Evolutionary conservation across 306 rosid species (phyloP).

Genomic region (Heteromeles arbutifolia): DNA sequence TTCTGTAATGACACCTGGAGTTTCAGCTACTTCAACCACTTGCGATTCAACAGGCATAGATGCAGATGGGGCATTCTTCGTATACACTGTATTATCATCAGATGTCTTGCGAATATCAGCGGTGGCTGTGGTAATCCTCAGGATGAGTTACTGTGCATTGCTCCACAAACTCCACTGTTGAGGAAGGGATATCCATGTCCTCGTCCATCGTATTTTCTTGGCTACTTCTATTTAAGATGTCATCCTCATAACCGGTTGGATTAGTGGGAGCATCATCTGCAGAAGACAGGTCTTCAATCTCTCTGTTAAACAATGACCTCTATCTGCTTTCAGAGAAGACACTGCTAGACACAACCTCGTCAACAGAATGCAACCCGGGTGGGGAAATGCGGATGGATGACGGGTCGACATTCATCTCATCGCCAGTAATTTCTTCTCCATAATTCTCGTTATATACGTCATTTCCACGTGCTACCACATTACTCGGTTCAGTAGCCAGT

Average conservation of each 20-base stretch:
- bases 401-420: conserved; percentile 61
- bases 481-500: too few species aligned
- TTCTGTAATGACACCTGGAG: conserved; percentile 14
- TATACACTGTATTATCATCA: conserved; percentile 17
- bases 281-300: conserved; percentile 27
- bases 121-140: conserved; percentile 5
- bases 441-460: conserved; percentile 15
- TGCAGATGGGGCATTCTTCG: conserved; percentile 1
- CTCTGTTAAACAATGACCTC: conserved; percentile 15
- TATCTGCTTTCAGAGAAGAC: conserved; percentile 11
- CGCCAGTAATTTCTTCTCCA: conserved; percentile 25
- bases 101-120: background rate
- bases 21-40: conserved; percentile 18
- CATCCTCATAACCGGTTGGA: conserved; percentile 16
- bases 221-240: conserved; percentile 11
- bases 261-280: conserved; percentile 19
- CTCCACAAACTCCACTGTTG: conserved; percentile 23
- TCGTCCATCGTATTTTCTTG: conserved; percentile 24
- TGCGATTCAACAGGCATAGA: conserved; percentile 17
- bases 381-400: conserved; percentile 46
- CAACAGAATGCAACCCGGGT: conserved; percentile 39
- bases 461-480: conserved; percentile 3
- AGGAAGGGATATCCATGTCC: conserved; percentile 26
- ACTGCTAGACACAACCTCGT: conserved; percentile 39
- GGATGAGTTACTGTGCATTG: conserved; percentile 32